These are phyloP conservation scores for Deinandra increscens DNA, from an alignment of 129 eudicot genomes.

Conservation along the genomic window DNA sequence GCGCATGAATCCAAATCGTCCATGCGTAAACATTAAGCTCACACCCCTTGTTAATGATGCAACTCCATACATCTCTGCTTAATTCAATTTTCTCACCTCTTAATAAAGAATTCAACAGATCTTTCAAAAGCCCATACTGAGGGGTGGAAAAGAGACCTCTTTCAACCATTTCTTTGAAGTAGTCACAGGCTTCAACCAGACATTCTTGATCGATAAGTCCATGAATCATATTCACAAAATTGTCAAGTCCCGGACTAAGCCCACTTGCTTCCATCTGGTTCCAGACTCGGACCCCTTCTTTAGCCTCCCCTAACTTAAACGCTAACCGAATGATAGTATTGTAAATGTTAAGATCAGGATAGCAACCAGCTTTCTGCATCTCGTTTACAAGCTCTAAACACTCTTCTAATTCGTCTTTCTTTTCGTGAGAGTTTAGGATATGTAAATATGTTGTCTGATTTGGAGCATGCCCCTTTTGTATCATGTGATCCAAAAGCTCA, in stretches of 20 bases:
- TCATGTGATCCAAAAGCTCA: conserved; percentile 60
- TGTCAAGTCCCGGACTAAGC: conserved; percentile 55
- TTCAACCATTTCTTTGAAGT: conserved; percentile 67
- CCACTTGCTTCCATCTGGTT: conserved; percentile 54
- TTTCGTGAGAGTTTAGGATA: conserved; percentile 65
- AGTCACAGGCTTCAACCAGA: conserved; percentile 64
- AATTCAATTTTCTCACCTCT: conserved; percentile 62
- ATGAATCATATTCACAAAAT: conserved; percentile 62
- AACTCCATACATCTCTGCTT: conserved; percentile 68
- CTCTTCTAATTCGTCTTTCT: conserved; percentile 74
- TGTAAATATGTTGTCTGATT: conserved; percentile 61
- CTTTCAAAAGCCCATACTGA: conserved; percentile 71
- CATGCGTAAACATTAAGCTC: conserved; percentile 69
- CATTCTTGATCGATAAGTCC: conserved; percentile 61
- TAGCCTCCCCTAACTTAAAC: conserved; percentile 64
- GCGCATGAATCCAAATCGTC: conserved; percentile 87
- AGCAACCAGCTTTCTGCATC: conserved; percentile 57
- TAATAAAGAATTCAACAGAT: conserved; percentile 50
- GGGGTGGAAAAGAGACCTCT: conserved; percentile 62
- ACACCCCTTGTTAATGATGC: conserved; percentile 62
- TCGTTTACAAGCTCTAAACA: conserved; percentile 61
- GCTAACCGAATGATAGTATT: conserved; percentile 62
- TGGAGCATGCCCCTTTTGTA: conserved; percentile 58
- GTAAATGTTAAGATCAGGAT: conserved; percentile 53
- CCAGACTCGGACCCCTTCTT: conserved; percentile 62